Conservation (phyloP, 306 rosid genomes). For the Benincasa hispida region DNA sequence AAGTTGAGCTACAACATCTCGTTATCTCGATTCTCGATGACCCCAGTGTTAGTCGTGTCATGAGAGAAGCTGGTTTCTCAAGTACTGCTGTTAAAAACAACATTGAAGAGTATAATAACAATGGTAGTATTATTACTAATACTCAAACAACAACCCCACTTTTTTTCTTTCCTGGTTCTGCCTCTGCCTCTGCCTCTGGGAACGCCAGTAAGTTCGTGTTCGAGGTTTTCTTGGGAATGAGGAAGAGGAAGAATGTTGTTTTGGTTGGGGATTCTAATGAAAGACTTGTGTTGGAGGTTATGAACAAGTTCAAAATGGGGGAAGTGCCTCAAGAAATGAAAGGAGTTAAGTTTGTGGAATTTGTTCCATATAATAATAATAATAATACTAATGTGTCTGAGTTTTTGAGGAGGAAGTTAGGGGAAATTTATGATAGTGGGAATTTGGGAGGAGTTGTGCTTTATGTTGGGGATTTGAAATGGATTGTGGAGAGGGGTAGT, state of each 20-base stretch:
- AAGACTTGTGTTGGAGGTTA: background rate
- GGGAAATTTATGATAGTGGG: background rate
- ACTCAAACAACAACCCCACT: background rate
- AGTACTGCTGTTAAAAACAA: slow-evolving; percentile 10
- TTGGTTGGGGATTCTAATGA: background rate
- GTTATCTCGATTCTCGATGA: slow-evolving; percentile 10
- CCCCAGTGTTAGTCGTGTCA: slow-evolving; percentile 11
- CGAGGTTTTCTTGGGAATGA: background rate
- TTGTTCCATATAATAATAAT: background rate
- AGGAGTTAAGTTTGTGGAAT: background rate
- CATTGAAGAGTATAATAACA: background rate
- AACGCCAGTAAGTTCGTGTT: background rate
- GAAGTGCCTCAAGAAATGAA: slow-evolving; percentile 1
- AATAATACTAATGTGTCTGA: background rate
- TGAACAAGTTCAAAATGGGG: background rate
- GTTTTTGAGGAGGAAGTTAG: background rate
- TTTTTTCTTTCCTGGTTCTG: background rate
- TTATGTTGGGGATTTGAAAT: slow-evolving; percentile 9
- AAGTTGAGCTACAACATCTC: slow-evolving; percentile 9
- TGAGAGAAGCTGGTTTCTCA: slow-evolving; percentile 13
- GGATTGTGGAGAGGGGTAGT: background rate
- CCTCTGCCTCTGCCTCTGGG: background rate
- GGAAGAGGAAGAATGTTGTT: background rate
- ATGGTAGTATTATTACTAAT: too few species aligned
- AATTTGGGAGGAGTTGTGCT: background rate